A percentile compares a stretch with the other conserved stretches of the same genome.
These are phyloP conservation scores for Gossypium davidsonii DNA, from an alignment of 441 rosid genomes.

Conservation along the genomic window DNA sequence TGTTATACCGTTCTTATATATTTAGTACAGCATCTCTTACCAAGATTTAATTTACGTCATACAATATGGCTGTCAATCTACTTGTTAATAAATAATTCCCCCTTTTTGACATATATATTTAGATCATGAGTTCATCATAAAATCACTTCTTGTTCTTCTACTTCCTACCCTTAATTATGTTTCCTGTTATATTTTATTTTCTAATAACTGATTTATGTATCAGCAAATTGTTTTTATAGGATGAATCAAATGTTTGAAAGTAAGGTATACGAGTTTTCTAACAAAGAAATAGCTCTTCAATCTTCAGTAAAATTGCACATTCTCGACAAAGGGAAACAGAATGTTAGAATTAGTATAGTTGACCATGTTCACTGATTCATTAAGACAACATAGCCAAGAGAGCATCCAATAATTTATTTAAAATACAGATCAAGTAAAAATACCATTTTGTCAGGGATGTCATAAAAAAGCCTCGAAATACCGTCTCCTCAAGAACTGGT, in stretches of 20 bases:
- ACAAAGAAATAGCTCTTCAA: background rate
- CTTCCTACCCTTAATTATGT: background rate
- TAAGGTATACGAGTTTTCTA: background rate
- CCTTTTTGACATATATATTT: background rate
- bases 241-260: background rate
- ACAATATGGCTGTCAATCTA: background rate
- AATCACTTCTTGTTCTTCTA: slow-evolving; percentile 4
- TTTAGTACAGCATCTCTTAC: background rate
- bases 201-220: background rate
- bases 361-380: background rate
- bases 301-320: background rate
- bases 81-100: background rate
- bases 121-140: background rate
- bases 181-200: background rate
- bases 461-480: slow-evolving; percentile 93
- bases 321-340: background rate
- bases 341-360: background rate
- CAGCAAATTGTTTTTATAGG: background rate
- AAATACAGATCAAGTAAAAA: slow-evolving; percentile 11
- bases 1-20: background rate
- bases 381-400: background rate
- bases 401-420: background rate
- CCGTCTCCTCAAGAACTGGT: slow-evolving; percentile 83
- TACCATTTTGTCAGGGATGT: slow-evolving; percentile 87
- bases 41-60: background rate